phyloP scores from a whole-genome alignment of 169 alveolate genomes.

The Besnoitia besnoiti region DNA sequence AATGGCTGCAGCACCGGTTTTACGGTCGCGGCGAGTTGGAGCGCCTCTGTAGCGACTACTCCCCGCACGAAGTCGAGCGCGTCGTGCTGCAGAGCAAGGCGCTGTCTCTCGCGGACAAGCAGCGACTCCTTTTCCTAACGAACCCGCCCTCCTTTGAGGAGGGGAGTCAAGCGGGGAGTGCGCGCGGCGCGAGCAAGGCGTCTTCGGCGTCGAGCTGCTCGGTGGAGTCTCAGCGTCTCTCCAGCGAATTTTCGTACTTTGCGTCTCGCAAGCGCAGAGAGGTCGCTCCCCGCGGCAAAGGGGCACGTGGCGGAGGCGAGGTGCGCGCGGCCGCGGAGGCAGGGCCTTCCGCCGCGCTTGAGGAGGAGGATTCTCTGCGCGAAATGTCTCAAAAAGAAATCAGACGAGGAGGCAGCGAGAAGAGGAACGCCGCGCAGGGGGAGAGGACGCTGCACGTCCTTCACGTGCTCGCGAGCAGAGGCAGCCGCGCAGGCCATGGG shows the following conservation, averaged over 20 bases:
- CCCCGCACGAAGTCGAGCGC: slow-evolving; percentile 29
- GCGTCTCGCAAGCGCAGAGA: no score
- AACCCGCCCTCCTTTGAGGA: not conserved
- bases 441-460: no score
- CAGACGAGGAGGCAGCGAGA: no score
- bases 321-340: no score
- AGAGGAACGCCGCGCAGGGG: no score
- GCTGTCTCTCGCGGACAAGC: slow-evolving; percentile 20
- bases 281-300: no score
- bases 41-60: slow-evolving; percentile 23
- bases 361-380: no score
- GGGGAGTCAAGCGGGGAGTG: not conserved
- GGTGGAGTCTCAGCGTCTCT: not conserved
- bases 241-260: not conserved
- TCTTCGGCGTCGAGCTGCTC: not conserved
- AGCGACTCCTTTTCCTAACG: not conserved
- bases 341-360: no score
- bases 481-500: no score
- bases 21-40: slow-evolving; percentile 41
- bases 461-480: no score
- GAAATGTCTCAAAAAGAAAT: no score
- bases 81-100: slow-evolving; percentile 33
- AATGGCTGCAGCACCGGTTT: slow-evolving; percentile 45
- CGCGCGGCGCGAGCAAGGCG: not conserved
- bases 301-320: no score